Evolutionary conservation across 2,329 filamentous ascomycete genomes (phyloP), one percentile per base, ranked within the genome.

Genomic region (Colletotrichum gigasporum): DNA sequence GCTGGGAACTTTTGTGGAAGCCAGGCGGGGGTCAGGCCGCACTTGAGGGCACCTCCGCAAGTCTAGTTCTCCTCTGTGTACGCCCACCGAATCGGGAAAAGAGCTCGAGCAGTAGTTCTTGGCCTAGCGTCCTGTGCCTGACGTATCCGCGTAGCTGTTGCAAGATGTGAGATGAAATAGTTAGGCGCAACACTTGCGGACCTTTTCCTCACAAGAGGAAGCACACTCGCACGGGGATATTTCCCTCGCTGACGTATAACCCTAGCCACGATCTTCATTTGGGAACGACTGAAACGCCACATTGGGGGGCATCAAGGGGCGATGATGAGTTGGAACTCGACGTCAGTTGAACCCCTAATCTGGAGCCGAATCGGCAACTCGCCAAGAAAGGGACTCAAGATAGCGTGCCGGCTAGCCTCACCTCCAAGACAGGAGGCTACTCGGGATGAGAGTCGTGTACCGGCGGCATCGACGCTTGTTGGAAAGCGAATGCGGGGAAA

Each of bases 1-100:
- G 47, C 47, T 64, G 61, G 61, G 61, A 64, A 64, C 61, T 64
- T 64, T 64, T 64, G 61, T 61, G 61, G 61, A 61, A 64, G 55
- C 41, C 56, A 64, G 61, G 61, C 61, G 55, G 48, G 61, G 61
- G 56, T 58, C 37, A 45, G 47, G 47, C 48, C 60, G 39, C 60
- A 32, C 39, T 58, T 32, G 55, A 63, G 60, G 39, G 35, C 48
- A 50, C 37, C 39, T 48, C 60, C 61, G 55, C 61, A 60, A 45
- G 48, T 16, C 47, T 44, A 34, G 39, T 22, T 18, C 26, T 51
- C 18, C 24, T 44, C 55, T 52, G n/a, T n/a, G n/a, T n/a, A 26
- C 55, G 28, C n/a, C n/a, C 32, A 52, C 60, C 48, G 24, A 47
- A 64, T 61, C 48, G 48, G 61, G 61, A 39, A 64, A 64, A 61